Evolutionary conservation across 2,329 filamentous ascomycete species (phyloP), one percentile per base, ranked within the genome.

Genomic region (Coniella lustricola): DNA sequence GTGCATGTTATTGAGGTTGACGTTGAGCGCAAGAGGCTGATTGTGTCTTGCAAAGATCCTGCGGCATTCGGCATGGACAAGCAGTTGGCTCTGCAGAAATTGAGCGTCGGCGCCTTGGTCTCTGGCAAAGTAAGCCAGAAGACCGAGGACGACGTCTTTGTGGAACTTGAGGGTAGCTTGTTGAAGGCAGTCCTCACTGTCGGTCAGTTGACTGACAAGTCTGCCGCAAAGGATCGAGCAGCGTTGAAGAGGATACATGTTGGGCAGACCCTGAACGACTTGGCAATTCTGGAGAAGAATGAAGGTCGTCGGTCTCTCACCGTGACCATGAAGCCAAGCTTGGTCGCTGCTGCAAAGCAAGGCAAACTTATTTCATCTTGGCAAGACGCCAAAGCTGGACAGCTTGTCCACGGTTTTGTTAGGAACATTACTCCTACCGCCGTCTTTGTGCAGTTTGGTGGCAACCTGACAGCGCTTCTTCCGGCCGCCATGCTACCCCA

Each of bases 41-140:
- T 88, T 33, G 87, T 98, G 4, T 95, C 91, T 17, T 98, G 93
- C 75, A 95, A 95, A 67, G 90, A 95, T 57, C 87, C 87, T 8
- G 80, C 83, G 21, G 80, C 81, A 0, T 88, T 93, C 59, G 85
- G 86, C 9, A 59, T 81, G 17, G 82, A 87, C 34, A 85, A 87
- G 60, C 87, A 93, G 60, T 79, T 81, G 51, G 85, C 85, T 1
- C 81, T 95, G 57, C 82, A 86, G 60, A 79, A 79, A 35, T 72
- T 97, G 18, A 76, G 82, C 52, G 70, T 87, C 35, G 90, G 91
- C 32, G 75, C 84, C 46, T 62, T 91, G 36, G 85, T 95, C 10
- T 81, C 82, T 31, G 93, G 84, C 42, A 87, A 81, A 41, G 87
- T 91, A 4, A 82, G 82, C n/a, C 85, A 90, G 61, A 91, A 90